A percentile compares a stretch with the other conserved stretches of the same genome.
These are phyloP conservation scores for Houttuynia cordata DNA, from an alignment of 164 flowering plant species.

Conservation along the genomic window DNA sequence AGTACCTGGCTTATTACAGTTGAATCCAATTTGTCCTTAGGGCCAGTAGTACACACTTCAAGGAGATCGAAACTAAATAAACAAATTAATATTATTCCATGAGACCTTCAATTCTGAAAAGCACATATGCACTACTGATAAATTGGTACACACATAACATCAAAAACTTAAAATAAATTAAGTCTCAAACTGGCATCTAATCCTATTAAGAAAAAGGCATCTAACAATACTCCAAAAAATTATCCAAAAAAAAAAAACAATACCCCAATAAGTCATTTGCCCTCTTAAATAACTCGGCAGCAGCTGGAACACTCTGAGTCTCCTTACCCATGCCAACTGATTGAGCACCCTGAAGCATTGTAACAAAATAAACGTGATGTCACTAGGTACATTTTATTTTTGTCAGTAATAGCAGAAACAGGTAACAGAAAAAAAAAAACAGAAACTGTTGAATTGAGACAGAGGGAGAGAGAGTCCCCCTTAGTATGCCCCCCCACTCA, in stretches of 20 bases:
- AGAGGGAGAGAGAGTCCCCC: too few relatives aligned
- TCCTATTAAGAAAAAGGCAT: too few relatives aligned
- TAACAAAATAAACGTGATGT: background rate
- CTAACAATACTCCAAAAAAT: conserved; percentile 60
- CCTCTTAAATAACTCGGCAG: conserved; percentile 69
- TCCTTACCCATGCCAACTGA: conserved; percentile 95
- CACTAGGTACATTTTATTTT: too few relatives aligned
- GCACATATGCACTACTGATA: too few relatives aligned
- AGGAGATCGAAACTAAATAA: conserved; percentile 72
- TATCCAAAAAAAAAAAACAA: conserved; percentile 23
- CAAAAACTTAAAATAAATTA: background rate
- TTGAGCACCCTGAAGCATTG: conserved; percentile 83
- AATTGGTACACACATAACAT: background rate
- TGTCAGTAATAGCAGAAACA: too few relatives aligned
- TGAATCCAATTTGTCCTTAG: conserved; percentile 91
- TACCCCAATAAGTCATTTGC: conserved; percentile 96
- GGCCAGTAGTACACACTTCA: conserved; percentile 83
- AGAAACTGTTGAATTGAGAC: too few relatives aligned
- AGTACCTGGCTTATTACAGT: conserved; percentile 93
- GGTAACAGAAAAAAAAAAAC: too few relatives aligned
- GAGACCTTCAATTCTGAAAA: too few relatives aligned
- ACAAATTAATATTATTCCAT: background rate
- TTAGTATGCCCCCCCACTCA: too few relatives aligned
- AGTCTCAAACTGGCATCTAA: background rate
- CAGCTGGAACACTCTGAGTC: conserved; percentile 77